Base-by-base conservation (phyloP, 2,329 filamentous ascomycete genomes). In the Pseudomassariella vexata region DNA sequence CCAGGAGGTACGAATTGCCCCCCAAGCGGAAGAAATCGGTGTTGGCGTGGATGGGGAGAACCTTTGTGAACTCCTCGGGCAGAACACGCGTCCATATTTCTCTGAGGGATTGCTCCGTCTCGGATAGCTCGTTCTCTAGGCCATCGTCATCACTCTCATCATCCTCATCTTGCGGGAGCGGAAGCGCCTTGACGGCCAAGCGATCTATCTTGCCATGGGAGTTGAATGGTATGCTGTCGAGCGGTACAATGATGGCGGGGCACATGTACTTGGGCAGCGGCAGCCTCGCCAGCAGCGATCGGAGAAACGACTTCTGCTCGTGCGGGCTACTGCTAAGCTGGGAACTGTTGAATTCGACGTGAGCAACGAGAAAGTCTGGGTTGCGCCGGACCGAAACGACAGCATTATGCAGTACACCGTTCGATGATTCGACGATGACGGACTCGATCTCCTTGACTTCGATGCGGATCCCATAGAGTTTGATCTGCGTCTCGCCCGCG, bases 21-120 rank as follows among this genome's bases (percentile, higher is more conserved):
- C 63, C 63, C 5, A 56, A 42, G 1, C 30, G 35, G 48, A 66
- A 67, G 46, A 69, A 66, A 43, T 61, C 52, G 5, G 60, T 47
- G 9, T 40, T 28, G 0, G 35, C 18, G 0, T 35, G 20, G 7
- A 49, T 43, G n/a, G n/a, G n/a, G n/a, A n/a, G n/a, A n/a, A n/a
- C n/a, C n/a, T n/a, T n/a, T 2, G 36, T 37, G 22, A 48, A 19
- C 1, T 44, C 29, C 5, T 41, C 26, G 30, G 49, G 47, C 3
- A 58, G 33, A 4, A 48, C 35, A 0, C 40, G 34, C 3, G 48
- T 23, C 41, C 45, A 47, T 1, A 44, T 22, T 19, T 18, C n/a
- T 7, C 24, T 27, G 14, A 48, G 24, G 5, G 35, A 16, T 7
- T 19, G 22, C 16, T 39, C 34, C 1, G 25, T 32, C 10, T 20